Evolutionary conservation across 768 basidiomycete species (phyloP), one percentile per base, ranked within the genome.

Genomic region (Porphyrellus cyaneotinctus): DNA sequence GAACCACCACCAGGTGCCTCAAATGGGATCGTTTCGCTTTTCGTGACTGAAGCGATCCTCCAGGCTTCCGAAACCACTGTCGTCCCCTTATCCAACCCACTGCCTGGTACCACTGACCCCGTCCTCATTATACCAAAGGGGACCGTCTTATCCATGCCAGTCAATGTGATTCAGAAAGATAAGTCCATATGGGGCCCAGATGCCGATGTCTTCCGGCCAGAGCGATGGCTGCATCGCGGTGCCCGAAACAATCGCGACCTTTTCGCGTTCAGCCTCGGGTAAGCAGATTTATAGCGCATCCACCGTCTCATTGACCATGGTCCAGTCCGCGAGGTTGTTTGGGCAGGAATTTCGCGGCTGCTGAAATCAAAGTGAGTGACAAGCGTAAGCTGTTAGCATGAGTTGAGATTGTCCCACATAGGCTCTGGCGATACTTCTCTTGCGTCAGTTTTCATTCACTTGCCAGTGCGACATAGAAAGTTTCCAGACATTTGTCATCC

Each of bases 401-500:
- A 28, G 20, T 47, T 47, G 39, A 55, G 26, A 49, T n/a, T 7
- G 28, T 20, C 32, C 28, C 32, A 38, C 33, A 44, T 24, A 70
- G 70, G 72, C 67, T n/a, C 68, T 83, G 47, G 70, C 75, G 26
- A 64, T 79, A 22, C 74, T 77, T 12, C 75, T 85, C 31, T 62
- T 85, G 58, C 75, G 71, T 30, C 76, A 78, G 31, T 85, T 83
- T 62, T 72, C 76, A 9, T 83, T 84, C 59, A 67, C 74, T 4
- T 80, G 78, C 54, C 63, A 71, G 20, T 59, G 71, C 45, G 71
- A 82, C 32, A 83, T 85, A 43, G 83, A 84, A 58, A 63, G 80
- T 22, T 84, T 85, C 64, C 81, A 83, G 58, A 82, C 82, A 47
- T 85, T 84, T 53, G 83, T 85, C 13, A 75, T 85, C 47, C 77